These are phyloP conservation scores for Ceratobasidium sp. DNA, from an alignment of 1,284 basidiomycete genomes.

Conservation along the genomic window DNA sequence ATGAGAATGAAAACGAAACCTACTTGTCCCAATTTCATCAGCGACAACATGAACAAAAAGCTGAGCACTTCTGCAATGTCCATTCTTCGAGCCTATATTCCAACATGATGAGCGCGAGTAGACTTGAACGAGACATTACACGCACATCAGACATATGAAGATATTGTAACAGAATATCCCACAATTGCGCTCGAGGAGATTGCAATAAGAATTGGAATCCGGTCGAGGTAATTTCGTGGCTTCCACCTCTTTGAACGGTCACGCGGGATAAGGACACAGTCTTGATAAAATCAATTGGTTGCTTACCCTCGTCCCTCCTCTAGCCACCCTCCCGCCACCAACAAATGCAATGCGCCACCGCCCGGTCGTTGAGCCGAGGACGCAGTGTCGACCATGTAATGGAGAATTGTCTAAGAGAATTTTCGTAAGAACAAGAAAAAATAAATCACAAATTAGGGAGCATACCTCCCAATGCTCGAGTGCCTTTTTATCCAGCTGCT, in stretches of 20 bases:
- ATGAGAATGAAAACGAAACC: slow-evolving; percentile 44
- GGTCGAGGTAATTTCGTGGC: slow-evolving; percentile 83
- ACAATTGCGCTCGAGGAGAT: slow-evolving; percentile 96
- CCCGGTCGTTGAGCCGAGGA: slow-evolving; percentile 73
- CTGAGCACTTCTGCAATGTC: slow-evolving; percentile 93
- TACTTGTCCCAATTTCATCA: slow-evolving; percentile 88
- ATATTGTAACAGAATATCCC: slow-evolving; percentile 94
- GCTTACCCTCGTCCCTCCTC: slow-evolving; percentile 47
- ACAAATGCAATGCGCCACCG: slow-evolving; percentile 80
- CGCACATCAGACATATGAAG: slow-evolving; percentile 78
- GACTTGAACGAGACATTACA: slow-evolving; percentile 34
- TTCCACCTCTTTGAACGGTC: slow-evolving; percentile 47
- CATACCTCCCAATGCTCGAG: slow-evolving; percentile 93
- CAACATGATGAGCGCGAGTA: slow-evolving; percentile 35
- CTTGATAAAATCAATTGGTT: slow-evolving; percentile 40
- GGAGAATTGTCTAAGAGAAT: slow-evolving; percentile 80
- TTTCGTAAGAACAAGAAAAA: slow-evolving; percentile 27
- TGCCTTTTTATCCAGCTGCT: slow-evolving; percentile 83
- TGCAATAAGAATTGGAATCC: slow-evolving; percentile 98
- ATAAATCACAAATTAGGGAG: slow-evolving; percentile 32
- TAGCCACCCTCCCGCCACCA: slow-evolving; percentile 91
- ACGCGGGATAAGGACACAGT: background rate
- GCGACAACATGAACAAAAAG: slow-evolving; percentile 95
- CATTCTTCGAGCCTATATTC: slow-evolving; percentile 75
- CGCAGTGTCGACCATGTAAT: slow-evolving; percentile 94